Conservation (phyloP, 257 asterid genomes). For the Rauvolfia tetraphylla region DNA sequence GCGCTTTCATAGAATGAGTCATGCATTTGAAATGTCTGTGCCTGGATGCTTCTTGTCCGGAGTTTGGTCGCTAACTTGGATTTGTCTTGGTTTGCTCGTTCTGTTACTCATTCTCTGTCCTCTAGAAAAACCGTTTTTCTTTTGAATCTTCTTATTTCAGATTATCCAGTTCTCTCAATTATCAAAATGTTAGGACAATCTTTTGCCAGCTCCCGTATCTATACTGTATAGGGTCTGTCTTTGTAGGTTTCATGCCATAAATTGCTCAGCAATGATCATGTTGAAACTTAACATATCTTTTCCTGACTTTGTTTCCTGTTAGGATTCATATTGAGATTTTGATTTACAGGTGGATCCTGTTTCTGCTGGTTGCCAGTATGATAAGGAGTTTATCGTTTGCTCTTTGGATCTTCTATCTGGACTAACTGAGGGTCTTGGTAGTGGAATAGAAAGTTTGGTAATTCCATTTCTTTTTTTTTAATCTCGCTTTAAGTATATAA, state of each 20-base stretch:
- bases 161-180: neutral
- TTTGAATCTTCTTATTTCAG: neutral
- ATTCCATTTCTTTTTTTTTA: slow-evolving; percentile 18
- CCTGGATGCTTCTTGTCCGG: neutral
- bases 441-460: slow-evolving; percentile 97
- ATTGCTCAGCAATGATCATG: neutral
- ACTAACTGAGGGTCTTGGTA: slow-evolving; percentile 96
- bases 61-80: neutral
- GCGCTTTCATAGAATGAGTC: no score
- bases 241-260: neutral
- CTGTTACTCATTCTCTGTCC: neutral
- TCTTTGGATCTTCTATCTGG: slow-evolving; percentile 98
- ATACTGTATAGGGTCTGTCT: no score
- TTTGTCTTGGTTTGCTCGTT: neutral
- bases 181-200: neutral
- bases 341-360: slow-evolving; percentile 70
- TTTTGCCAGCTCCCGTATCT: neutral
- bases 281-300: neutral
- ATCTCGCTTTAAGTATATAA: neutral
- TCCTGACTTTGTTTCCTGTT: neutral
- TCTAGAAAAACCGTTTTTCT: neutral
- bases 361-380: slow-evolving; percentile 83
- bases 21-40: neutral
- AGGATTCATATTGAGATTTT: slow-evolving; percentile 9
- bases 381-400: slow-evolving; percentile 89